These are phyloP conservation scores for Blastobotrys petasosporus DNA, from an alignment of 1,139 yeast species.

Conservation along the genomic window DNA sequence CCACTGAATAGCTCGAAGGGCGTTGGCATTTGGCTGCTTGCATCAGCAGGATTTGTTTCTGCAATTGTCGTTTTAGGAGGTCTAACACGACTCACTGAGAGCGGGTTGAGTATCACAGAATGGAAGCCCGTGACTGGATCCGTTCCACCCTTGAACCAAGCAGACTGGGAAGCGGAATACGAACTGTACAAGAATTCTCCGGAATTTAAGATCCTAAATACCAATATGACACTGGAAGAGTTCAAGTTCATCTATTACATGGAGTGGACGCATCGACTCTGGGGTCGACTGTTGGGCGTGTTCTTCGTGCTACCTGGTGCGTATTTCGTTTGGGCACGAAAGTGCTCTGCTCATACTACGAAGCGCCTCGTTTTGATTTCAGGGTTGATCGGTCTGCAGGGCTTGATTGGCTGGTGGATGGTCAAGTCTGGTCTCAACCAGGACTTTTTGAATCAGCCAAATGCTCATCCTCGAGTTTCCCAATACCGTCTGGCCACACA, in stretches of 20 bases:
- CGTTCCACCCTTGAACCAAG: slow-evolving; percentile 73
- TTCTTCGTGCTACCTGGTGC: slow-evolving; percentile 79
- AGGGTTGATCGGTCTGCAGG: slow-evolving; percentile 81
- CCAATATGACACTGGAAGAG: slow-evolving; percentile 86
- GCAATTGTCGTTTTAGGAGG: slow-evolving; percentile 98
- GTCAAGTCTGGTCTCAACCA: slow-evolving; percentile 92
- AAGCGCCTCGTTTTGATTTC: slow-evolving; percentile 65
- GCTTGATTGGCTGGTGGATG: slow-evolving; percentile 99
- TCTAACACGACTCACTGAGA: slow-evolving; percentile 86
- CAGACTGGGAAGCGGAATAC: slow-evolving; percentile 84
- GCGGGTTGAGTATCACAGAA: slow-evolving; percentile 93
- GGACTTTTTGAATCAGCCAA: slow-evolving; percentile 69
- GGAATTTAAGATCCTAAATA: slow-evolving; percentile 81
- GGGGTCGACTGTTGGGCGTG: slow-evolving; percentile 87
- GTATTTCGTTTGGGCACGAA: slow-evolving; percentile 64
- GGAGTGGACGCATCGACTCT: slow-evolving; percentile 96
- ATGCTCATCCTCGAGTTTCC: slow-evolving; percentile 85
- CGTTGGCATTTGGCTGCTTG: slow-evolving; percentile 85
- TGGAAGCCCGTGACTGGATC: slow-evolving; percentile 98
- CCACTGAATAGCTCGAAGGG: slow-evolving; percentile 30
- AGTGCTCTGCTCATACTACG: slow-evolving; percentile 65
- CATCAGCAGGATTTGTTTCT: slow-evolving; percentile 86
- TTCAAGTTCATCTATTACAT: slow-evolving; percentile 90
- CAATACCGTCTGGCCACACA: slow-evolving; percentile 94
- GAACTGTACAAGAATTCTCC: slow-evolving; percentile 78